These are phyloP conservation scores for Mercurialis annua DNA, from an alignment of 345 rosid genomes.

Conservation along the genomic window DNA sequence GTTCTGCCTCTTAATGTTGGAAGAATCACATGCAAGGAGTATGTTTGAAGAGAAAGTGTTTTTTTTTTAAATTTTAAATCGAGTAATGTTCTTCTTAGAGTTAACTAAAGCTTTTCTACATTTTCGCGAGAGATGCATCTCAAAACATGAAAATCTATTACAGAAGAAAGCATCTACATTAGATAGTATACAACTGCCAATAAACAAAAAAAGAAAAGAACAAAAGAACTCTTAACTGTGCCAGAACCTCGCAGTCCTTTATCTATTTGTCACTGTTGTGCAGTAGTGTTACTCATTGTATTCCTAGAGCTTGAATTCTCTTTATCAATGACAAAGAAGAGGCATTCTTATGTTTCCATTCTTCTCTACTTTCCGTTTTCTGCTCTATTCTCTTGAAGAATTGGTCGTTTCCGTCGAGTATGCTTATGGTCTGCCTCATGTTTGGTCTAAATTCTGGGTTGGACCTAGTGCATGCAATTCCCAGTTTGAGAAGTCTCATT, in stretches of 20 bases:
- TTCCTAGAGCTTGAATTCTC: slow-evolving; percentile 82
- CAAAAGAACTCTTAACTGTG: neutral
- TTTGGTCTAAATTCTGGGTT: slow-evolving; percentile 67
- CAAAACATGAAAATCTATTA: slow-evolving; percentile 12
- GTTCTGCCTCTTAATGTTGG: neutral
- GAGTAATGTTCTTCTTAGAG: neutral
- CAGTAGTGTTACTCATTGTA: slow-evolving; percentile 43
- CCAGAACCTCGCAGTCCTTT: slow-evolving; percentile 3
- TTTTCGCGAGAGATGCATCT: slow-evolving; percentile 10
- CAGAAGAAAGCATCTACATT: slow-evolving; percentile 19
- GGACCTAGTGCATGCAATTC: slow-evolving; percentile 76
- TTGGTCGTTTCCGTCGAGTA: slow-evolving; percentile 76
- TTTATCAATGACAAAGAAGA: slow-evolving; percentile 58
- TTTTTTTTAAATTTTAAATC: too few species aligned
- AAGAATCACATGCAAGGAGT: neutral
- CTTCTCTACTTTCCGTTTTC: slow-evolving; percentile 47
- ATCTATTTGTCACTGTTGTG: slow-evolving; percentile 3
- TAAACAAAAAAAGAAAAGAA: slow-evolving; percentile 12
- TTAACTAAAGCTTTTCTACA: neutral
- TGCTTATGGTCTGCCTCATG: slow-evolving; percentile 78
- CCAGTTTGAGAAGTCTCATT: slow-evolving; percentile 55
- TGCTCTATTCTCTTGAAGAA: slow-evolving; percentile 33
- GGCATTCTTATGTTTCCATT: slow-evolving; percentile 61
- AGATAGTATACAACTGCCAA: slow-evolving; percentile 13
- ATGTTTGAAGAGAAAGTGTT: neutral